Evolutionary conservation across 2,329 filamentous ascomycete genomes (phyloP), one percentile per base, ranked within the genome.

Genomic region (Talaromyces sp.): DNA sequence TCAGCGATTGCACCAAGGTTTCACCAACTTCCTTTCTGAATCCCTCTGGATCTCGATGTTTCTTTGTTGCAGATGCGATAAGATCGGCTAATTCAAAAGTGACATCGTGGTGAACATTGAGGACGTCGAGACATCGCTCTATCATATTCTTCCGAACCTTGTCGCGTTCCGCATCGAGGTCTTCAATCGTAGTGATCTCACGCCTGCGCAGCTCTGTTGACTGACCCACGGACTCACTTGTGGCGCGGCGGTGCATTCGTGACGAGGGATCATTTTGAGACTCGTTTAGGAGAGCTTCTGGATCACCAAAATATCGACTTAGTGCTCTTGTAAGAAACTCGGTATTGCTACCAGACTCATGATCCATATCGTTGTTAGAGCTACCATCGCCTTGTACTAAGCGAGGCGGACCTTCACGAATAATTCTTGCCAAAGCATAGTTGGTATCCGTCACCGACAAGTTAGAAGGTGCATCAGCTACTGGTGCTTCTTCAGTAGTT

Each of bases 1-100:
- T 89, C 13, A 99, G 81, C 0, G 93, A 96, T 72, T 91, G 89
- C 4, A 93, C 89, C 54, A 99, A 81, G 0, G 93, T 96, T 60
- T 89, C 87, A 17, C 91, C 93, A 70, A 96, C 90, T 64, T 95
- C 91, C 67, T 88, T 86, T 47, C 89, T 85, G 78, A 73, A 84
- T 72, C 77, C 84, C 70, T 77, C 84, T 69, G 77, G 86, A 75
- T 85, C 88, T 73, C 74, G 85, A 70, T 80, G 89, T 72, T 87
- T 89, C 34, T 82, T 80, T 8, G 87, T 86, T 27, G 92, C 89
- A 3, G 89, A 88, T 43, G 86, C 86, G 63, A 99, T 93, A 22
- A 99, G 83, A 72, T 97, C 93, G 0, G 93, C 88, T 56, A 99
- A 83, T 73, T 98, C 94, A 71, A 97, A 95, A 0, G 95, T 96